Base-by-base conservation (phyloP, 2,329 filamentous ascomycete species). In the Penicillium sp. region DNA sequence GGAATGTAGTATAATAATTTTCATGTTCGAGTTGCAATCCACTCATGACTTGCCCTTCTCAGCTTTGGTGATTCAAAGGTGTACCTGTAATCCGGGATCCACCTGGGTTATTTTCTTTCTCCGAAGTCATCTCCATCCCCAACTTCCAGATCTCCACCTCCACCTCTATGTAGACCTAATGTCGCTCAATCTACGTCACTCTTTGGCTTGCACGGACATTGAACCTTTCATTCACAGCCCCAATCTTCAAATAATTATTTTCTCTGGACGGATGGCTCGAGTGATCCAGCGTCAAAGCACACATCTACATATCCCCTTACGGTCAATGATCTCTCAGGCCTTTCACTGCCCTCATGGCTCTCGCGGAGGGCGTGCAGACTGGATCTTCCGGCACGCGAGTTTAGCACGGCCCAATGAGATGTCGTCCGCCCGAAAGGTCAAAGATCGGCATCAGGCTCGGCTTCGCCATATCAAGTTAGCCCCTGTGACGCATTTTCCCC, bases 381-480 rank as follows among this genome's bases (percentile, higher is more conserved):
- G 37, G 52, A 19, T 46, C 38, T 54, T 55, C 37, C 55, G 60
- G 52, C 58, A 65, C 58, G 61, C 63, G 61, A 65, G 55, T 14
- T n/a, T 11, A 51, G 33, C 25, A 45, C n/a, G 19, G 38, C n/a
- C 52, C 53, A 45, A 53, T 30, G n/a, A 53, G 57, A 38, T 51
- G 35, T 51, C 16, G 7, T 16, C 19, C 16, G 30, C 46, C 45
- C 22, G 49, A 55, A 52, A 42, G 49, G 48, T 51, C 48, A 46
- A 22, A 22, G 19, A 37, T 55, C 38, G 45, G 55, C 54, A 40
- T 42, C 42, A 46, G 30, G 28, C 52, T 56, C 64, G 64, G 64
- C 53, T 63, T 67, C 65, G 46, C 65, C 63, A 63, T 42, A 58
- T 58, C 45, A 38, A 60, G 63, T 65, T 67, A 67, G 65, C 51